phyloP scores from a whole-genome alignment of 1,284 basidiomycete species.

The Anthracocystis walkeri region DNA sequence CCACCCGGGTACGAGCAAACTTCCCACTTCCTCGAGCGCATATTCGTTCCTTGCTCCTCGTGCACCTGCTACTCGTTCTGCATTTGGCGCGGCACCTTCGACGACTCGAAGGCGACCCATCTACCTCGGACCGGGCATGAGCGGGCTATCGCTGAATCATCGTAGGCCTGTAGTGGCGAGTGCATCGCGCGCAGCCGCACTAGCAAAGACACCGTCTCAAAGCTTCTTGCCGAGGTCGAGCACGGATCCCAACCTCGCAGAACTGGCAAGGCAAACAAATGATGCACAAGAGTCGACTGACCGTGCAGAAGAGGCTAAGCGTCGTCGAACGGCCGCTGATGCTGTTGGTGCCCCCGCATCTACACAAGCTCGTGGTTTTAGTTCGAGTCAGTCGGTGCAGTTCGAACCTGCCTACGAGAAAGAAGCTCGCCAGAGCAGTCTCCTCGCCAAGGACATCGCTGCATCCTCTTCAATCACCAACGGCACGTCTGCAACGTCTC shows the following conservation, averaged over 20 bases:
- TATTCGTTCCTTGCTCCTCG: conserved; percentile 50
- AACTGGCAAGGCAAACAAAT: conserved; percentile 15
- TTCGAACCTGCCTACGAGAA: conserved; percentile 39
- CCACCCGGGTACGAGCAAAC: conserved; percentile 34
- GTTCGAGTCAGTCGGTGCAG: conserved; percentile 21
- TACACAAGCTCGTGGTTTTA: background rate
- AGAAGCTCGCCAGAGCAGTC: conserved; percentile 36
- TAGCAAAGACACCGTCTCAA: conserved; percentile 14
- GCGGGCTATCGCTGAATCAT: conserved; percentile 41
- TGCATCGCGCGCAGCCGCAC: conserved; percentile 29
- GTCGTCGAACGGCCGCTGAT: conserved; percentile 30
- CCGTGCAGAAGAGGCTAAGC: conserved; percentile 42
- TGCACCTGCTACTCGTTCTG: conserved; percentile 19
- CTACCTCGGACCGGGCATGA: conserved; percentile 53
- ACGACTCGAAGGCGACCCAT: conserved; percentile 33
- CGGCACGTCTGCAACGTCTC: conserved; percentile 3
- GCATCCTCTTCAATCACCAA: conserved; percentile 10
- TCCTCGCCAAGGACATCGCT: conserved; percentile 36
- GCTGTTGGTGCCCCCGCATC: background rate
- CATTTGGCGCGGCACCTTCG: conserved; percentile 12
- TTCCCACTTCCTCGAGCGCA: conserved; percentile 35
- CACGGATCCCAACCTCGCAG: conserved; percentile 41
- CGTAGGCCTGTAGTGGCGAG: conserved; percentile 37
- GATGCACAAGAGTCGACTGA: conserved; percentile 18
- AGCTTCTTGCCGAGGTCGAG: conserved; percentile 34